Conservation (phyloP, 805 yeast genomes). For the Myxozyma mucilagina region DNA sequence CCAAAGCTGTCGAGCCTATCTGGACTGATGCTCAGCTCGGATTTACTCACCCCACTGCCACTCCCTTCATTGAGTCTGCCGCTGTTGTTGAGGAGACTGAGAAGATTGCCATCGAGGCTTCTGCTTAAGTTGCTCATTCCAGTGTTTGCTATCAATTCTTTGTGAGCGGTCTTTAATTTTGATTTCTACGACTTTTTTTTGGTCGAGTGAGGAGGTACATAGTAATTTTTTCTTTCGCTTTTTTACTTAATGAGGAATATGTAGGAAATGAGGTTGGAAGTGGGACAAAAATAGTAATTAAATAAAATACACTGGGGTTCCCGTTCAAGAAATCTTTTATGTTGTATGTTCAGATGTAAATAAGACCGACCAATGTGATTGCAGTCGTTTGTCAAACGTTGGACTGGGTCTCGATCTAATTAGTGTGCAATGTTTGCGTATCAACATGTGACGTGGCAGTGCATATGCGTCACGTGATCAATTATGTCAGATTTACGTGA, state of each 20-base stretch:
- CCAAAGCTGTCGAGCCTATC: slow-evolving; percentile 57
- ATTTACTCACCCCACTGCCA: slow-evolving; percentile 3
- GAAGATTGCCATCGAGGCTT: slow-evolving; percentile 18
- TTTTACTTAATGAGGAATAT: background rate
- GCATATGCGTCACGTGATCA: too few species aligned
- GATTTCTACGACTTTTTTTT: background rate
- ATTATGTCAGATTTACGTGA: too few species aligned
- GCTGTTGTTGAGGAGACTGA: slow-evolving; percentile 7
- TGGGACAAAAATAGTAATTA: background rate
- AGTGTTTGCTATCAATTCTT: background rate
- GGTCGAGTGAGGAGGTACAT: background rate
- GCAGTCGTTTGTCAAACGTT: too few species aligned
- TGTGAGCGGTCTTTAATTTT: background rate
- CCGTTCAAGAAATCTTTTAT: too few species aligned
- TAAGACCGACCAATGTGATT: too few species aligned
- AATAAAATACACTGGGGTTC: too few species aligned
- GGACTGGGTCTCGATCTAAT: too few species aligned
- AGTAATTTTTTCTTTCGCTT: background rate
- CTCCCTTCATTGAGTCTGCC: background rate
- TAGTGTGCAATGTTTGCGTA: too few species aligned
- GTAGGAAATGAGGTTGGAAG: background rate
- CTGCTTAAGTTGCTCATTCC: slow-evolving; percentile 16
- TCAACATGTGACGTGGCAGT: too few species aligned
- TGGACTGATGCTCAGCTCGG: slow-evolving; percentile 86
- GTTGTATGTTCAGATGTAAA: too few species aligned